A percentile compares a stretch with the other conserved stretches of the same genome.
These are phyloP conservation scores for Sphaerulina musiva DNA, from an alignment of 2,329 filamentous ascomycete species.

Conservation along the genomic window DNA sequence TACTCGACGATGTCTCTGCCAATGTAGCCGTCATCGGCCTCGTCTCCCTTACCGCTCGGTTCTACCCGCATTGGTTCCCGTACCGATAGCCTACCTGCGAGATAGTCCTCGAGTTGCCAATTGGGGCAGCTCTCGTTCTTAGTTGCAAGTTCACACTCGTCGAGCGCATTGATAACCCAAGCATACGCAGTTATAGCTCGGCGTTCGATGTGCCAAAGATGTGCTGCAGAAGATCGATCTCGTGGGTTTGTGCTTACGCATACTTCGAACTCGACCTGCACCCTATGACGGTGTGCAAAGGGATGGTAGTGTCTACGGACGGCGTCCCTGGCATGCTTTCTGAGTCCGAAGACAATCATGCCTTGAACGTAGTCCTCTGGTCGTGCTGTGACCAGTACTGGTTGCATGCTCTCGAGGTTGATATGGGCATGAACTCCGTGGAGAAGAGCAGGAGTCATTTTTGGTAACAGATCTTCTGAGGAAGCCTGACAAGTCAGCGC, in stretches of 20 bases:
- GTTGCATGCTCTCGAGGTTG: constrained; percentile 16
- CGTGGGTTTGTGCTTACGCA: background rate
- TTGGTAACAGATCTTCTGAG: constrained; percentile 19
- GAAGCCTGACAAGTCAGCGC: constrained; percentile 9
- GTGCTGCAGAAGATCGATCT: background rate
- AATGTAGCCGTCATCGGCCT: constrained; percentile 17
- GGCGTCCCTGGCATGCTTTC: constrained; percentile 15
- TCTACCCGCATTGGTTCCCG: constrained; percentile 11
- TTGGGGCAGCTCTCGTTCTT: constrained; percentile 5
- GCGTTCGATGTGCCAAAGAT: constrained; percentile 17
- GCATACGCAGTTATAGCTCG: constrained; percentile 19
- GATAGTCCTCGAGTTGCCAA: constrained; percentile 25
- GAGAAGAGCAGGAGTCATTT: constrained; percentile 28
- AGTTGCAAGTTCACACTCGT: constrained; percentile 10
- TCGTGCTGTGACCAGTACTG: constrained; percentile 21
- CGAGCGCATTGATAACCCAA: constrained; percentile 14
- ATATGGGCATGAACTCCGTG: constrained; percentile 22
- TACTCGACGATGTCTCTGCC: constrained; percentile 17
- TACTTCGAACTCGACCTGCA: constrained; percentile 25
- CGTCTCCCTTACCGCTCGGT: constrained; percentile 15
- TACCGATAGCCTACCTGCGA: constrained; percentile 17
- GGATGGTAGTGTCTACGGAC: constrained; percentile 26
- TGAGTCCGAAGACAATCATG: constrained; percentile 27
- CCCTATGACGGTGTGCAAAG: constrained; percentile 13
- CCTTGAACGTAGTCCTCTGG: constrained; percentile 24